Conservation (phyloP, 2,329 filamentous ascomycete species). For the Aureobasidium subglaciale region DNA sequence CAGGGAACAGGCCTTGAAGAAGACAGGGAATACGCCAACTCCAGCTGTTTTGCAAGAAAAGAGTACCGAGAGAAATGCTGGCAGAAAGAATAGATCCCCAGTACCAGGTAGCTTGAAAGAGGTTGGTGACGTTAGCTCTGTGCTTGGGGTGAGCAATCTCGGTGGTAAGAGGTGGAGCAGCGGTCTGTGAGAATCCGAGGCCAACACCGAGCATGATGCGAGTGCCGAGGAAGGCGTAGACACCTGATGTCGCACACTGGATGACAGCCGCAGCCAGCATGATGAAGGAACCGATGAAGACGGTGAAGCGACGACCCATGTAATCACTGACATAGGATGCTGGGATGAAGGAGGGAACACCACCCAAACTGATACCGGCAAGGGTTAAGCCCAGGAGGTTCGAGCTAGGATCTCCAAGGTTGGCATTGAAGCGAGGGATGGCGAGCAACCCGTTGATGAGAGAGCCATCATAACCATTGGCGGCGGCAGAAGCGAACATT, state of each 20-base stretch:
- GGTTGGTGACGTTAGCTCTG: slow-evolving; percentile 26
- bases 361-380: slow-evolving; percentile 23
- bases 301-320: slow-evolving; percentile 23
- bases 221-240: slow-evolving; percentile 20
- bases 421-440: slow-evolving; percentile 29
- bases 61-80: slow-evolving; percentile 21
- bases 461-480: slow-evolving; percentile 26
- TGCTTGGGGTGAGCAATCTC: slow-evolving; percentile 12
- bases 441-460: slow-evolving; percentile 32
- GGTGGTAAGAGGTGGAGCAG: slow-evolving; percentile 1
- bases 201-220: slow-evolving; percentile 29
- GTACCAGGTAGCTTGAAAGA: slow-evolving; percentile 26
- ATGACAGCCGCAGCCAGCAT: slow-evolving; percentile 20
- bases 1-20: slow-evolving; percentile 22
- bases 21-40: slow-evolving; percentile 24
- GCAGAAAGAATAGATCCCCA: slow-evolving; percentile 23
- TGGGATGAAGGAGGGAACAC: slow-evolving; percentile 21
- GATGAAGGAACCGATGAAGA: slow-evolving; percentile 19
- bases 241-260: slow-evolving; percentile 21
- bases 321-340: slow-evolving; percentile 22
- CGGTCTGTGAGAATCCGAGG: slow-evolving; percentile 28
- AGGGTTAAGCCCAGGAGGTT: slow-evolving; percentile 25
- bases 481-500: slow-evolving; percentile 21
- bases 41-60: slow-evolving; percentile 20
- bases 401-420: slow-evolving; percentile 23